Base-by-base conservation (phyloP, 2,329 filamentous ascomycete species). In the Aspergillus clavatus region DNA sequence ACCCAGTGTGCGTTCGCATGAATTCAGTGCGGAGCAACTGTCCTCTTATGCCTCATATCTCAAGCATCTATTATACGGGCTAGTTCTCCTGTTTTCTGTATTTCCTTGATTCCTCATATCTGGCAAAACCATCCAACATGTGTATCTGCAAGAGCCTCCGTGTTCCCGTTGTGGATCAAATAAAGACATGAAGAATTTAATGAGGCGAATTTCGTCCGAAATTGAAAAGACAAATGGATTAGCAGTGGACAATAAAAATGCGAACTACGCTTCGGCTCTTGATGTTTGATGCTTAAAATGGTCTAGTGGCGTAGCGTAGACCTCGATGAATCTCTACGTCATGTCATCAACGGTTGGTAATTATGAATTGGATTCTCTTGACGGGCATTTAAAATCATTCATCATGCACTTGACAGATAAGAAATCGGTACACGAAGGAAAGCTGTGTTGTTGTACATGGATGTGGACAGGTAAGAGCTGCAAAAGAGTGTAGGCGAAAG, bases 181-280 rank as follows among this genome's bases (percentile, higher is more conserved):
- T 11, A 8, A 39, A 37, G 46, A 38, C 36, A n/a, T 47, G 38
- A 48, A 42, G 43, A 51, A 42, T 42, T 45, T 24, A 22, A 35
- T 21, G 45, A 42, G 44, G 45, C 42, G 44, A 46, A 48, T 44
- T 39, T 40, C 37, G 43, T 46, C 43, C 42, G 46, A 35, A 41
- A 39, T 51, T 21, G 27, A 29, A 12, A 27, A 31, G 42, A 43
- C 46, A 38, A 38, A 49, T 42, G 42, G 45, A 47, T 40, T 38
- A 24, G 38, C 28, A 50, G 47, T 53, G 41, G 36, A 47, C 38
- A 40, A 53, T 48, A 44, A 47, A 53, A 48, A 24, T 24, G 23
- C 23, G 23, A 24, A 24, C 23, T 24, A 24, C 23, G 23, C 23
- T 24, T 24, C n/a, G 23, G 23, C 5, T 24, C 23, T 24, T 24